phyloP scores from a whole-genome alignment of 306 rosid species.

The Rosa multiflora region DNA sequence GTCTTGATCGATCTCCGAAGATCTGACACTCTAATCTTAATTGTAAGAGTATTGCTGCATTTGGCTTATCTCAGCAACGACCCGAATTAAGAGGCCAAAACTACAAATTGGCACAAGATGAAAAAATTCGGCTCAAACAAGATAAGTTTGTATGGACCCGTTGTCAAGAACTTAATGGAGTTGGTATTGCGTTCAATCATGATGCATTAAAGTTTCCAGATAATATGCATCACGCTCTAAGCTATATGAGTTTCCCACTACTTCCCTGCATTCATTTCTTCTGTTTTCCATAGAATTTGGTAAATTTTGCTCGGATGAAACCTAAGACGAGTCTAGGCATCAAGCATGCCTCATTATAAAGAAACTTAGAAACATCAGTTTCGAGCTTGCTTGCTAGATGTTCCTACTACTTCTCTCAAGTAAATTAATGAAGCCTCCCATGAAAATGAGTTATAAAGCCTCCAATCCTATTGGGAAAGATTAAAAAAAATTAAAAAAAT shows the following conservation, averaged over 20 bases:
- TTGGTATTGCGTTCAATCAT: not conserved
- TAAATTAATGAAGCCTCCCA: not conserved
- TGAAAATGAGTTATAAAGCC: not conserved
- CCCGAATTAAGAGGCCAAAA: not conserved
- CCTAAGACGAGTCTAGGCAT: no score
- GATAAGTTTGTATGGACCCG: not conserved
- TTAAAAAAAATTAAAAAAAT: not conserved
- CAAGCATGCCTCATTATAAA: not conserved
- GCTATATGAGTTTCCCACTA: not conserved
- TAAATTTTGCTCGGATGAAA: no score
- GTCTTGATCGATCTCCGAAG: not conserved
- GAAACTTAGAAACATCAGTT: not conserved
- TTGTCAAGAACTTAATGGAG: not conserved
- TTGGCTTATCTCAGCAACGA: not conserved
- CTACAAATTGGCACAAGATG: not conserved
- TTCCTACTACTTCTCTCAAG: not conserved
- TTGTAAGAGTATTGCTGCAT: not conserved
- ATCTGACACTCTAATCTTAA: not conserved
- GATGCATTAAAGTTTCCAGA: not conserved
- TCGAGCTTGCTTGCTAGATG: not conserved
- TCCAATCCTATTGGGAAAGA: not conserved
- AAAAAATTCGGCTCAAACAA: not conserved
- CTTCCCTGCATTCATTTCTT: not conserved
- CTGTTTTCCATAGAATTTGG: not conserved
- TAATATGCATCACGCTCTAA: not conserved